Percentiles rank a stretch among this genome's conserved stretches.
Conservation (phyloP, 345 rosid genomes). For the sweet orange (Citrus sinensis) region DNA sequence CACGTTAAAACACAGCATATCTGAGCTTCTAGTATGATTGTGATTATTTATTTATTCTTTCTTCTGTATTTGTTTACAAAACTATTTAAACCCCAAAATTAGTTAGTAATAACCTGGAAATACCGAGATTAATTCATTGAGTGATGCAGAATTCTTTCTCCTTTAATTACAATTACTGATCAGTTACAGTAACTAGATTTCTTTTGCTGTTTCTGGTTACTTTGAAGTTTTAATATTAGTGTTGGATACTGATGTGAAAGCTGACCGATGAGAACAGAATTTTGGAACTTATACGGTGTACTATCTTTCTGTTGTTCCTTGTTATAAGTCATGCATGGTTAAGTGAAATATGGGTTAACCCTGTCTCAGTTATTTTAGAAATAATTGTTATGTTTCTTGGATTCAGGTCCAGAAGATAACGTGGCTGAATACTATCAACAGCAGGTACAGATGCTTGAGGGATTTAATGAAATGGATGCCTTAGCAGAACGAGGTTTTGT, state of each 20-base stretch:
- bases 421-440: slow-evolving; percentile 97
- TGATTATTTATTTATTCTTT: background rate
- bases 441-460: slow-evolving; percentile 95
- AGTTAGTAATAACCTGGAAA: background rate
- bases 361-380: background rate
- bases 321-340: background rate
- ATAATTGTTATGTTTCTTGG: slow-evolving; percentile 14
- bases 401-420: slow-evolving; percentile 80
- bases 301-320: background rate
- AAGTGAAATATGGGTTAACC: background rate
- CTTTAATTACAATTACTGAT: background rate
- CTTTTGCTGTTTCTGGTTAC: background rate
- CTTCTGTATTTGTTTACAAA: background rate
- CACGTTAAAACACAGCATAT: background rate
- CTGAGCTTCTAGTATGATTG: background rate
- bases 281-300: background rate
- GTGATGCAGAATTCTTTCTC: background rate
- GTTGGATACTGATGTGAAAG: background rate
- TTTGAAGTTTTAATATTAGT: background rate
- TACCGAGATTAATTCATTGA: background rate
- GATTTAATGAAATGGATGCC: slow-evolving; percentile 93
- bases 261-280: background rate
- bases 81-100: background rate
- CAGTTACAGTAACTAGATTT: background rate
- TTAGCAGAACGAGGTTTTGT: slow-evolving; percentile 90